Conservation (phyloP, 2,329 filamentous ascomycete genomes). For the Epichloe sp. region DNA sequence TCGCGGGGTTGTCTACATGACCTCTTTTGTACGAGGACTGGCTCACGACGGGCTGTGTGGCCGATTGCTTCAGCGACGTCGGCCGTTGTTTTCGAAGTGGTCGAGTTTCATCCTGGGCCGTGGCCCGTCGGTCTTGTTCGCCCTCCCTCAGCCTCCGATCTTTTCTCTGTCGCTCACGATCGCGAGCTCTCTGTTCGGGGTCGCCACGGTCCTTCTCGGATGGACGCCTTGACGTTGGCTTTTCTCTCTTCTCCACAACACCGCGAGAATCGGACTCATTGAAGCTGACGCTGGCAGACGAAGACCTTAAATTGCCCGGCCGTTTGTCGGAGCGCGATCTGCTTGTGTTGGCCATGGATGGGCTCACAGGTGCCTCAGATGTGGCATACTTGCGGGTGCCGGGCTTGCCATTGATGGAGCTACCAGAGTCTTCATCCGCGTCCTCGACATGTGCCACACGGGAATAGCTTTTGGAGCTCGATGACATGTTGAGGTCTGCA, state of each 20-base stretch:
- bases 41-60: conserved; percentile 20
- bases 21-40: conserved; percentile 17
- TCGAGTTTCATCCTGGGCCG: conserved; percentile 13
- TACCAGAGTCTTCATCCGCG: conserved; percentile 32
- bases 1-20: conserved; percentile 22
- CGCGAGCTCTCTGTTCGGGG: conserved; percentile 10
- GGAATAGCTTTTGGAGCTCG: conserved; percentile 16
- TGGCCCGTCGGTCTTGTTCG: conserved; percentile 8
- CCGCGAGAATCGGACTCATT: conserved; percentile 34
- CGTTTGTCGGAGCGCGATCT: conserved; percentile 30
- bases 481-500: conserved; percentile 27
- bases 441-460: conserved; percentile 36
- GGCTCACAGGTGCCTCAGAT: conserved; percentile 28
- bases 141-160: conserved; percentile 14
- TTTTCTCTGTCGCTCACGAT: conserved; percentile 17
- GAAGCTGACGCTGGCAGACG: conserved; percentile 20
- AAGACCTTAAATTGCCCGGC: conserved; percentile 20
- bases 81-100: conserved; percentile 17
- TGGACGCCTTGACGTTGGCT: conserved; percentile 10
- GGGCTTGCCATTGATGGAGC: conserved; percentile 25
- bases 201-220: conserved; percentile 11
- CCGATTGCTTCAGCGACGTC: conserved; percentile 17
- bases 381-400: conserved; percentile 32
- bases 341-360: conserved; percentile 37
- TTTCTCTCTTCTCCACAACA: conserved; percentile 18